Base-by-base conservation (phyloP, 345 rosid species). In the Balakata baccata region DNA sequence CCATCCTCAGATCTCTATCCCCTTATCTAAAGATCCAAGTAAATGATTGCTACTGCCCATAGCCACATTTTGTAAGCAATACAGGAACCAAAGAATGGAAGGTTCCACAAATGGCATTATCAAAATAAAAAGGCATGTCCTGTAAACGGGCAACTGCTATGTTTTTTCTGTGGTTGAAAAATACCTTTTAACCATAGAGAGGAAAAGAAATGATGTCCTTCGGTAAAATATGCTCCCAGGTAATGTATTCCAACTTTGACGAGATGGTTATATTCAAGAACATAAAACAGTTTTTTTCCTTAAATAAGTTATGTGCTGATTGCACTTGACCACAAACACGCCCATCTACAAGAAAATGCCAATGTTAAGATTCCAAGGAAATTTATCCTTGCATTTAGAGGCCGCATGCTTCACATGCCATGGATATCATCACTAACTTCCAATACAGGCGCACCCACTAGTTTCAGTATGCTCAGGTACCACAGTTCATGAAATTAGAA, bases 111-210 rank as follows among this genome's bases (percentile, higher is more conserved):
- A 46, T 5, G 64, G 51, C 64, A 66, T 56, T 38, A 57, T 56
- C n/a, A 66, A 66, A 73, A 74, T 51, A 39, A 66, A 45, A 56
- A 7, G 63, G 46, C 43, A 23, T 43, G 41, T 11, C 70, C 50
- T 49, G 47, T 46, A 58, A 56, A 16, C 25, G 22, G 39, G 16
- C 25, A 60, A 67, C 17, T 58, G 47, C 25, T 49, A 39, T 39
- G 20, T 7, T 51, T 64, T 20, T 73, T 38, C 34, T 3, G 50
- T 34, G 13, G 39, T 45, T 25, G 29, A 34, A 43, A 60, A 38
- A 60, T 25, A 29, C 10, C 37, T 56, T 34, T 67, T 20, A 3
- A 72, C 20, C 34, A 59, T 51, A 17, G 6, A 25, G 50, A 29
- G 9, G 61, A 6, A 11, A 5, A 57, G 6, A 51, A n/a, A 22